phyloP scores from a whole-genome alignment of 345 rosid genomes.

The Ceriops decandra region DNA sequence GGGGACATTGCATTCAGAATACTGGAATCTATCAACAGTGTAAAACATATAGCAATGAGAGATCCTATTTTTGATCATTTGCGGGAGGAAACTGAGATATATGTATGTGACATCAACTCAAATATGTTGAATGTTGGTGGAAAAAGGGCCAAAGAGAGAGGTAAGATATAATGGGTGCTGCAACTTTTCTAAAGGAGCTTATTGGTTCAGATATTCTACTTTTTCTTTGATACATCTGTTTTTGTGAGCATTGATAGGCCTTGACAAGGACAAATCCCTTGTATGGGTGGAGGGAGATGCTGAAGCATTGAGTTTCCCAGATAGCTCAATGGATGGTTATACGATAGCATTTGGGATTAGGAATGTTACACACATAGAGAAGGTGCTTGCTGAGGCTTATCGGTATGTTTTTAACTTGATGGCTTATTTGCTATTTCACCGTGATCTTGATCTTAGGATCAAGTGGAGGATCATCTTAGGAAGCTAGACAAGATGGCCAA shows the following conservation, averaged over 20 bases:
- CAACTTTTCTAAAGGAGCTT: neutral
- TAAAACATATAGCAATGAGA: constrained; percentile 51
- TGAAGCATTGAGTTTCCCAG: constrained; percentile 70
- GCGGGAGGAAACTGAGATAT: constrained; percentile 74
- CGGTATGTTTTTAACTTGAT: constrained; percentile 21
- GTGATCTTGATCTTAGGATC: neutral
- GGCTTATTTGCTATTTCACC: neutral
- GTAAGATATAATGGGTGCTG: constrained; percentile 29
- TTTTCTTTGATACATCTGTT: neutral
- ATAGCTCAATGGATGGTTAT: constrained; percentile 86
- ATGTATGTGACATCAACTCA: constrained; percentile 86
- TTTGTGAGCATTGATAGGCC: constrained; percentile 13
- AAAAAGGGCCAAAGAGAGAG: constrained; percentile 77
- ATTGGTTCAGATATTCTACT: constrained; percentile 11
- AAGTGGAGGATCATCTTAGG: neutral
- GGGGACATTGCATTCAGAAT: constrained; percentile 95
- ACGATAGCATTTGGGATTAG: constrained; percentile 97
- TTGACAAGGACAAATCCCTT: constrained; percentile 58
- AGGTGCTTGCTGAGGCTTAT: constrained; percentile 83
- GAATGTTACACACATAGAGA: constrained; percentile 95
- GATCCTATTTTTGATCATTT: constrained; percentile 53
- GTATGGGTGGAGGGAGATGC: constrained; percentile 93
- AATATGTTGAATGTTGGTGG: constrained; percentile 87
- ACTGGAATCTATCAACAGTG: constrained; percentile 52
- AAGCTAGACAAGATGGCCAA: neutral